Base-by-base conservation (phyloP, 352 stramenopile species). In the Globisporangium irregulare region DNA sequence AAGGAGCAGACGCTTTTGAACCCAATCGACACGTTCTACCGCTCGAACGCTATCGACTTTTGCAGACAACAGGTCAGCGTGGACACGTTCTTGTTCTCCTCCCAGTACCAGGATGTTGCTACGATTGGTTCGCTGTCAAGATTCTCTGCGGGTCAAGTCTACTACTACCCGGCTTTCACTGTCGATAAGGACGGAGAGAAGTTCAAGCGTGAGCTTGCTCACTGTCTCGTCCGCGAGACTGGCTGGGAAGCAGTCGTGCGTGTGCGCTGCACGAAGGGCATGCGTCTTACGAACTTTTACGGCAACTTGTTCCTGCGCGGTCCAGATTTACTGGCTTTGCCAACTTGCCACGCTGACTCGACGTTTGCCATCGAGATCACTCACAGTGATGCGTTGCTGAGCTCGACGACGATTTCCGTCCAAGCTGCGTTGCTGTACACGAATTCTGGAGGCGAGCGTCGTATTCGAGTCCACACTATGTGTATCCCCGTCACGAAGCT, bases 401-500 rank as follows among this genome's bases (percentile, higher is more conserved):
- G 84, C 29, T 97, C 91, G 8, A 92, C 81, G 34, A 96, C 97
- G 38, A 97, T 99, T 46, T 98, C 93, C 0, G 76, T 99, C 24
- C 97, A 99, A 77, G 89, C 94, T 50, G 97, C 95, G 3, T 76
- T 99, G 66, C 84, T 99, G 63, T 99, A 99, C 79, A 99, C 98
- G 1, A 99, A 95, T 66, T 98, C 93, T 29, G 86, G 90, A 8
- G 97, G 97, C 34, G 94, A 99, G 77, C 90, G 98, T 43, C 94
- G 98, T 62, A 99, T 99, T 68, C 93, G 97, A 63, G 97, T 99
- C 43, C 96, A 99, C 80, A 99, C 96, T n/a, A 67, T 99, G 51
- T 98, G 95, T 56, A 79, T 99, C 41, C 96, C 96, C 6, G 93
- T 99, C 63, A 89, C 86, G 36, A 94, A 94, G 65, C 59, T 94